phyloP scores from a whole-genome alignment of 139 green algal genomes.

The Auxenochlorella pyrenoidosa region DNA sequence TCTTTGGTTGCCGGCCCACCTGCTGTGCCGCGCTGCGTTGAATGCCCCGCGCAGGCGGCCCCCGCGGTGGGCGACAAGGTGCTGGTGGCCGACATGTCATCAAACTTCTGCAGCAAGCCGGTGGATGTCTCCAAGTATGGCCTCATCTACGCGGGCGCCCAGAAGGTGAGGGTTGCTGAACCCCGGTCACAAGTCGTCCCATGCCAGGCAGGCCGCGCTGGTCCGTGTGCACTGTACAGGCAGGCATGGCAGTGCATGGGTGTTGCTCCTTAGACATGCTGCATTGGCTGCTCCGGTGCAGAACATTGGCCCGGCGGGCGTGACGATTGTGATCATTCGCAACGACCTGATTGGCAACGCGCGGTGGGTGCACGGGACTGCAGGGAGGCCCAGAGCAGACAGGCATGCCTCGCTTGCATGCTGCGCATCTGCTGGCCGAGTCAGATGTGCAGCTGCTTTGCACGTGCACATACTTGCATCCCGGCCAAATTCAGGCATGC shows the following conservation, averaged over 20 bases:
- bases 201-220: no score
- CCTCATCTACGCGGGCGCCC: constrained; percentile 97
- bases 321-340: constrained; percentile 96
- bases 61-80: constrained; percentile 73
- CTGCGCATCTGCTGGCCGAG: neutral
- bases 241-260: no score
- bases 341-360: constrained; percentile 95
- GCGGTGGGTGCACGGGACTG: neutral
- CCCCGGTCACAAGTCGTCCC: no score
- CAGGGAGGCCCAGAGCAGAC: neutral
- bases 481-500: no score
- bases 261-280: no score
- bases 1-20: no score
- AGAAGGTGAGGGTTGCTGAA: constrained; percentile 73
- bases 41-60: constrained; percentile 43
- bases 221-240: no score
- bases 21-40: no score
- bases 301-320: constrained; percentile 96
- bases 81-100: constrained; percentile 97
- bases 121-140: constrained; percentile 97
- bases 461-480: neutral
- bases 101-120: constrained; percentile 97
- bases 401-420: neutral
- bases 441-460: no score
- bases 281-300: no score